These are phyloP conservation scores for Dimocarpus longan DNA, from an alignment of 345 rosid species.

Conservation along the genomic window DNA sequence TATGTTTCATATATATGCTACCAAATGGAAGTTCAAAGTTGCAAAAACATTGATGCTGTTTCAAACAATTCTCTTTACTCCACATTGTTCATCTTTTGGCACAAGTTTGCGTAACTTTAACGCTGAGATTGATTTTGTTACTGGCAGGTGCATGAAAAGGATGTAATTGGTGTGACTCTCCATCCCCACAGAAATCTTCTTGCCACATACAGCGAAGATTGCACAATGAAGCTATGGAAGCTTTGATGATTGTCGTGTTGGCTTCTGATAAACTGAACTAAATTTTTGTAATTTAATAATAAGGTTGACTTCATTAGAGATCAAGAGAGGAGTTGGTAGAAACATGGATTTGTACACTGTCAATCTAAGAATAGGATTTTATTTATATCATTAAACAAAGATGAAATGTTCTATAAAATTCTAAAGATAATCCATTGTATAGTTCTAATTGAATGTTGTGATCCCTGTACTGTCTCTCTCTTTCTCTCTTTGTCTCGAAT, in stretches of 20 bases:
- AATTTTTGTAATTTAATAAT: not conserved
- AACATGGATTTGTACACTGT: not conserved
- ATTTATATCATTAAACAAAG: not conserved
- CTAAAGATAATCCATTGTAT: not conserved
- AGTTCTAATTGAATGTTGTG: not conserved
- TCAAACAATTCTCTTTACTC: not conserved
- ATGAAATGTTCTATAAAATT: not conserved
- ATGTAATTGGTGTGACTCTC: slow-evolving; percentile 72
- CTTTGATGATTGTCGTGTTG: slow-evolving; percentile 35
- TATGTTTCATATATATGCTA: not conserved
- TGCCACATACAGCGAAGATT: slow-evolving; percentile 69
- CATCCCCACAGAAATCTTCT: slow-evolving; percentile 89
- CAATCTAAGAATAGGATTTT: not conserved
- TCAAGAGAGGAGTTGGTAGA: not conserved
- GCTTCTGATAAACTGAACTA: not conserved
- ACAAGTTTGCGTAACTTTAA: not conserved
- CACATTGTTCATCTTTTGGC: not conserved
- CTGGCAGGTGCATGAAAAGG: slow-evolving; percentile 88
- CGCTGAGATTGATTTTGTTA: not conserved
- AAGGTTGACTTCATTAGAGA: not conserved
- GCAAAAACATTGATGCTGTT: not conserved
- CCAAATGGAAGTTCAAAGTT: not conserved
- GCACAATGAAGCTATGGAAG: slow-evolving; percentile 86
- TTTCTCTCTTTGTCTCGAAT: not conserved
- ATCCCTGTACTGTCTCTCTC: not conserved